Percentiles rank a stretch among this genome's conserved stretches.
phyloP scores from a whole-genome alignment of 2,329 filamentous ascomycete genomes.

The Trichoderma polysporum region DNA sequence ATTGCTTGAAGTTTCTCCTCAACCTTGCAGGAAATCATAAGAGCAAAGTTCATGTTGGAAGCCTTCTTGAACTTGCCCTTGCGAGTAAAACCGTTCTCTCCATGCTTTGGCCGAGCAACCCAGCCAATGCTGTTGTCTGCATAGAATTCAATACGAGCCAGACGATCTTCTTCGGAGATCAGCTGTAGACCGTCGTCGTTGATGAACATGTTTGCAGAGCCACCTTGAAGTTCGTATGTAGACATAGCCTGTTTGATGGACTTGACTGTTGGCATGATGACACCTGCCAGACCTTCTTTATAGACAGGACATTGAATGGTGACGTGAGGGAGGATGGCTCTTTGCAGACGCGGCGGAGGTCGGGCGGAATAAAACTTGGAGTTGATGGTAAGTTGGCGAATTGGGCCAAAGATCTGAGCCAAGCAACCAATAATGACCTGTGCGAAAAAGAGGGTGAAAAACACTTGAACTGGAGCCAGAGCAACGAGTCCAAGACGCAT shows the following conservation, averaged over 20 bases:
- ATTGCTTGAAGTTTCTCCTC: constrained; percentile 65
- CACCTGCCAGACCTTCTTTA: constrained; percentile 74
- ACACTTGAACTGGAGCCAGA: constrained; percentile 69
- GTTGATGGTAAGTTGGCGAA: constrained; percentile 70
- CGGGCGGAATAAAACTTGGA: constrained; percentile 79
- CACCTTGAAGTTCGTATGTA: constrained; percentile 73
- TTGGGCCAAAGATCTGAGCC: constrained; percentile 73
- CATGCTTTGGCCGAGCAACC: constrained; percentile 65
- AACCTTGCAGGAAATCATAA: constrained; percentile 67
- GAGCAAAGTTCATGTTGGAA: constrained; percentile 70
- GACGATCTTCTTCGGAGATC: constrained; percentile 60
- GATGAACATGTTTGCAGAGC: constrained; percentile 75
- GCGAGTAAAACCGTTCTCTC: constrained; percentile 61
- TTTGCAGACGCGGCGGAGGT: constrained; percentile 62
- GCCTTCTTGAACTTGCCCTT: constrained; percentile 70
- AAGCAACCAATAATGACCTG: constrained; percentile 76
- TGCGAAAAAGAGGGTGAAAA: constrained; percentile 79
- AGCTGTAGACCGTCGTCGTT: constrained; percentile 75
- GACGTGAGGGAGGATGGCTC: constrained; percentile 62
- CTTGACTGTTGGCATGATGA: constrained; percentile 74
- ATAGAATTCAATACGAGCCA: constrained; percentile 66
- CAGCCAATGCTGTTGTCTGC: constrained; percentile 68
- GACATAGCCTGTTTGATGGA: constrained; percentile 77
- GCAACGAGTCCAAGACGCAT: constrained; percentile 63
- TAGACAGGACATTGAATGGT: constrained; percentile 88